Evolutionary conservation across 352 stramenopile genomes (phyloP), one percentile per base, ranked within the genome.

Genomic region (Phytophthora sansomeana): DNA sequence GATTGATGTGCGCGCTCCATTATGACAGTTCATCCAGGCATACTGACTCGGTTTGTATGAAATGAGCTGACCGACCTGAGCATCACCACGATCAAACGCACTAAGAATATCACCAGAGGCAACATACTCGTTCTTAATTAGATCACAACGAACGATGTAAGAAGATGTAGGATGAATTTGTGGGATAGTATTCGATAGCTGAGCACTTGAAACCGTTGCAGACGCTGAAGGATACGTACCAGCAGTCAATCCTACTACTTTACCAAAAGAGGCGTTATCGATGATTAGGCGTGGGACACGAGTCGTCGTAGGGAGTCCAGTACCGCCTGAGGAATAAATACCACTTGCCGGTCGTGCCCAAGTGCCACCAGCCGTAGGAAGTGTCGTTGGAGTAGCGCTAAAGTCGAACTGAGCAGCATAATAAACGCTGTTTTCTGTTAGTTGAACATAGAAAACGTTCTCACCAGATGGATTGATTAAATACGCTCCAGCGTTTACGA

Each of bases 101-200:
- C 17, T 33, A 1, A 65, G 19, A 35, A 58, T 58, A 35, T 65
- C 44, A 9, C 35, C 50, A 39, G 56, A 63, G 26, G 33, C 44
- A 5, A 62, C 55, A 11, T 63, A 72, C 7, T 57, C 41, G 33
- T 72, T 67, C 30, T 72, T 72, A 14, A 72, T 55, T 5, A 72
- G 16, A 58, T 61, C 55, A 26, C 63, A 72, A 26, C 63, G 29
- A 7, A 72, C 49, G 10, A 72, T 61, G 50, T 72, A 72, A 10
- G 47, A 46, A 8, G 36, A 24, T 21, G 38, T 58, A 14, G 64
- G 57, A 21, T 63, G 56, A 63, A 63, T 39, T 19, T 55, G 24
- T 24, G 65, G 58, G 13, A 57, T 68, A 11, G 42, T 61, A 28
- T 73, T 67, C 2, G 48, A 66, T 0, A 67, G 39, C 4, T 57